Evolutionary conservation across 768 basidiomycete genomes (phyloP), one percentile per base, ranked within the genome.

Genomic region (Rhodotorula kratochvilovae): DNA sequence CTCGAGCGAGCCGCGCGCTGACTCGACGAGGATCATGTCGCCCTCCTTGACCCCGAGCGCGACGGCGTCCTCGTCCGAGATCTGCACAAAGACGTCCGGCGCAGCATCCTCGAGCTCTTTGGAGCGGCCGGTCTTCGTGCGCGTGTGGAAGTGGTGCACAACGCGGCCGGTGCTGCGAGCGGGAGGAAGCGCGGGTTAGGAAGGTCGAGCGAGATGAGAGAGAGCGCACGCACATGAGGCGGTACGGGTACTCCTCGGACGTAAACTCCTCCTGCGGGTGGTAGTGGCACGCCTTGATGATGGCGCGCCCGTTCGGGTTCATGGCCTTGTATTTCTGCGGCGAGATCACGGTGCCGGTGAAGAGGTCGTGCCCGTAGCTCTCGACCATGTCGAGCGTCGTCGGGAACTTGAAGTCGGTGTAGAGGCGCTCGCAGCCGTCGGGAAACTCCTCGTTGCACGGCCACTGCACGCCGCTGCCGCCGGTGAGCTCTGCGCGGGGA

Each of bases 391-490:
- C 76, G 33, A 60, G 42, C 36, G 63, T 63, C 25, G 76, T 76
- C 43, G 70, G 65, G 70, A 76, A 76, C 23, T 57, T 35, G 27
- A 61, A 64, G 45, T 74, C 70, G 42, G 63, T 66, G 64, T 76
- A 76, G 61, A 73, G 66, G 25, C 69, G 62, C 50, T 51, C 61
- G 17, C 39, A 58, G 42, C 67, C 71, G 50, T 66, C 39, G 29
- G 68, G 61, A 53, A 63, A 46, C 68, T 63, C 64, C 48, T 73
- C 73, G 61, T 76, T 76, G 55, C 76, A 76, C 2, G 76, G 76
- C 76, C 76, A 76, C 46, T 76, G 76, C 27, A 76, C 67, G 55
- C 76, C 76, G 35, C 66, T 67, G 6, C 70, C 70, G 23, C 73
- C 76, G 48, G 64, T 71, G 25, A 76, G 67, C 56, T 74, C 62